Evolutionary conservation across 257 asterid genomes (phyloP), one percentile per base, ranked within the genome.

Genomic region (Petrea volubilis): DNA sequence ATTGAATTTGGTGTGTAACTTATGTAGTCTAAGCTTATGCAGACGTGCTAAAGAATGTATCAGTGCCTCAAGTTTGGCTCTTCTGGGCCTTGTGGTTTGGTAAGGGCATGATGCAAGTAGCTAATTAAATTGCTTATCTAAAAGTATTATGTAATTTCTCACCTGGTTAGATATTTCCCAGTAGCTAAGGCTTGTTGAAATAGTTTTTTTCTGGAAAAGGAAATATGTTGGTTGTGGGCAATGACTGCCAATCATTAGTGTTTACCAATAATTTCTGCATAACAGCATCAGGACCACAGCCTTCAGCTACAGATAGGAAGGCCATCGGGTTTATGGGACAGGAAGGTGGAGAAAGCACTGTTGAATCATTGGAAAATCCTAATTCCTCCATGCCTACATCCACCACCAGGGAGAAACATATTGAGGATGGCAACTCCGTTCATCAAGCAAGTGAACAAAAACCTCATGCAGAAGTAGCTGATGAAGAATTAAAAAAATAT

Each of bases 271-370:
- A 72, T 60, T 67, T 41, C 52, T 63, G 52, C 75, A 41, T 46
- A 51, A 71, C 88, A 89, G 88, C 87, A 21, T 79, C 97, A 60
- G 96, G 97, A 59, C 49, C 87, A 72, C 85, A 95, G 99, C 86
- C 96, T 57, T 77, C 88, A 49, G 65, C 88, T 38, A 69, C 88
- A 0, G 97, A 91, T 24, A 71, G 88, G 74, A 91, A 85, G 78
- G 81, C 86, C 71, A 87, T 82, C 77, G 84, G 90, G 59, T 84
- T 88, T 77, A 84, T 87, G 90, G 97, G 92, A 78, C 95, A 85
- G 66, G 84, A 80, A 80, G 77, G 79, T 25, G 93, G 27, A 66
- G 95, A 79, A 67, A 59, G 68, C 66, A 61, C 77, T 62, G 68
- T 17, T n/a, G 95, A 80, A 70, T 76, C 90, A 40, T 50, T 27